phyloP scores from a whole-genome alignment of 1,284 basidiomycete genomes.

The Cerioporus squamosus region DNA sequence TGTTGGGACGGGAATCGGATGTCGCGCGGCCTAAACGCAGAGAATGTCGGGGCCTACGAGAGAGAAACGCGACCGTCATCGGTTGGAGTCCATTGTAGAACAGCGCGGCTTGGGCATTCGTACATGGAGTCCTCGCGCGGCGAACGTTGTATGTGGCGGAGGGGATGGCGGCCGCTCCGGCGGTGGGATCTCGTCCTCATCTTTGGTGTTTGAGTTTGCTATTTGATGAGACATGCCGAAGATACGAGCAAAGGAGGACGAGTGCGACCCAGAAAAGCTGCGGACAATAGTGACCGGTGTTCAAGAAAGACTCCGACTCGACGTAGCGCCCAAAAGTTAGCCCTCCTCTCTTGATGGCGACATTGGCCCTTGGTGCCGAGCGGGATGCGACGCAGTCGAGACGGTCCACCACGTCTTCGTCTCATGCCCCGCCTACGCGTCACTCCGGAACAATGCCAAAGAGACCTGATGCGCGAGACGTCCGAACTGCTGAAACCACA shows the following conservation, averaged over 20 bases:
- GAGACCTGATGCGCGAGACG: too few species aligned
- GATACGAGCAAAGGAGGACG: neutral
- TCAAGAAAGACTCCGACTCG: neutral
- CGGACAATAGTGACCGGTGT: neutral
- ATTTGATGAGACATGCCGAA: slow-evolving; percentile 13
- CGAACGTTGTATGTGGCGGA: slow-evolving; percentile 70
- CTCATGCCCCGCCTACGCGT: too few species aligned
- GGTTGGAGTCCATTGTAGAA: slow-evolving; percentile 9
- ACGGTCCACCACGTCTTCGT: too few species aligned
- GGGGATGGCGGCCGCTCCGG: slow-evolving; percentile 77
- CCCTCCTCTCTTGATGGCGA: too few species aligned
- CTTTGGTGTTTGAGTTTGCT: slow-evolving; percentile 19
- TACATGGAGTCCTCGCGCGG: slow-evolving; percentile 74
- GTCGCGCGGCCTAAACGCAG: slow-evolving; percentile 77
- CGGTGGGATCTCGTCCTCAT: slow-evolving; percentile 61
- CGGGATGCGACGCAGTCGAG: too few species aligned
- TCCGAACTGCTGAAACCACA: too few species aligned
- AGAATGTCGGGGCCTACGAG: slow-evolving; percentile 70
- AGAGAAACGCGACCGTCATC: slow-evolving; percentile 26
- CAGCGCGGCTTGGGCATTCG: slow-evolving; percentile 33
- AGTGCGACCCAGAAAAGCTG: neutral
- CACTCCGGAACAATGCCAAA: too few species aligned
- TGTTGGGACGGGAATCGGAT: slow-evolving; percentile 66
- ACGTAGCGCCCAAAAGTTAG: neutral
- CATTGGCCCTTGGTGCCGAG: too few species aligned